Evolutionary conservation across 257 asterid species (phyloP).

Genomic region (Solanum boliviense): DNA sequence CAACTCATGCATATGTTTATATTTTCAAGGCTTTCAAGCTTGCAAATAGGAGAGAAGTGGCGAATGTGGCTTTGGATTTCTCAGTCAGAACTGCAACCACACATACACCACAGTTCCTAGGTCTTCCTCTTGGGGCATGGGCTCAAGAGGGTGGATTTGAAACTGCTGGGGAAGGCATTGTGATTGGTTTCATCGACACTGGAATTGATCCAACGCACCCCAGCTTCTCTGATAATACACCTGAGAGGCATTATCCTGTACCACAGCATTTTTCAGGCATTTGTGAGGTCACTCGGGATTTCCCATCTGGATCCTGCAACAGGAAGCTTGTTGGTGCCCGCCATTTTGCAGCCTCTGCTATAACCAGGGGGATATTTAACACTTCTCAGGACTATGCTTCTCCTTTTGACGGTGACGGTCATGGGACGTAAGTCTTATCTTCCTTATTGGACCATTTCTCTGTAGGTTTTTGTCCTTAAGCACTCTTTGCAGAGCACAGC

Average conservation of each 20-base stretch:
- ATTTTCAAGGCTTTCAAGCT: constrained; percentile 70
- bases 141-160: constrained; percentile 81
- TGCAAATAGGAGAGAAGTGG: constrained; percentile 61
- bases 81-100: constrained; percentile 85
- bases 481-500: neutral
- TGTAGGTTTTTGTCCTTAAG: neutral
- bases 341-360: constrained; percentile 98
- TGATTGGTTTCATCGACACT: constrained; percentile 86
- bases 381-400: constrained; percentile 94
- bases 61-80: constrained; percentile 75
- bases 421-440: constrained; percentile 77
- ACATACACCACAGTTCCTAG: constrained; percentile 93
- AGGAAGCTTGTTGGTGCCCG: constrained; percentile 97
- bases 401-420: constrained; percentile 94
- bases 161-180: constrained; percentile 92
- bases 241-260: constrained; percentile 61
- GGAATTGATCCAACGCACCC: constrained; percentile 94
- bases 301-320: constrained; percentile 97
- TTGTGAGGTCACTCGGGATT: constrained; percentile 93
- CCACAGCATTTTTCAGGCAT: constrained; percentile 83
- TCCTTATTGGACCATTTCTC: neutral
- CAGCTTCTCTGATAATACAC: constrained; percentile 66
- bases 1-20: neutral
- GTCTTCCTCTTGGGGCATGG: constrained; percentile 98
- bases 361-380: constrained; percentile 93